Conservation (phyloP, 140 eudicot genomes). For the Oenanthe javanica region DNA sequence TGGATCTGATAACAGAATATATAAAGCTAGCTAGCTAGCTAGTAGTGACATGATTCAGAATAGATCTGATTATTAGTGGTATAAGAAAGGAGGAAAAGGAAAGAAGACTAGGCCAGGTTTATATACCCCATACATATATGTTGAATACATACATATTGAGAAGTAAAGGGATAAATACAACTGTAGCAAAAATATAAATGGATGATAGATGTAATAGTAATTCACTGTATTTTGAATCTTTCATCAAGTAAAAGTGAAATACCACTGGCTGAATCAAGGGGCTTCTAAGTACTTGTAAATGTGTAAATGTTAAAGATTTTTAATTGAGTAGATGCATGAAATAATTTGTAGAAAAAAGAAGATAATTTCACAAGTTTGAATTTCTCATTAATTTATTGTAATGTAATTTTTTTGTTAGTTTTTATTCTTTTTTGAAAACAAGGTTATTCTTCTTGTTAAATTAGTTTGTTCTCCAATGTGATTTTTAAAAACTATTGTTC, state of each 20-base stretch:
- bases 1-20: conserved; percentile 8
- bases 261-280: not conserved
- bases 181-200: not conserved
- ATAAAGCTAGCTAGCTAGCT: not conserved
- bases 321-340: not conserved
- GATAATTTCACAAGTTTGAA: not conserved
- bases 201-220: not conserved
- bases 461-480: no score
- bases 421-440: no score
- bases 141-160: not conserved
- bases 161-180: not conserved
- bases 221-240: not conserved
- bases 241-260: not conserved
- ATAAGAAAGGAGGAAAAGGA: not conserved
- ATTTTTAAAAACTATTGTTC: no score
- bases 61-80: not conserved
- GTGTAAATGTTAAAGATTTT: not conserved
- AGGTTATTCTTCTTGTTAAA: no score
- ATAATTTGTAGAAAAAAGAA: not conserved
- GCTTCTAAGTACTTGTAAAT: not conserved
- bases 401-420: no score
- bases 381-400: no score
- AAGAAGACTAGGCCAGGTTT: not conserved
- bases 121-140: not conserved
- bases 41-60: not conserved